Evolutionary conservation across 1,284 basidiomycete genomes (phyloP), one percentile per base, ranked within the genome.

Genomic region (Ganoderma lucidum): DNA sequence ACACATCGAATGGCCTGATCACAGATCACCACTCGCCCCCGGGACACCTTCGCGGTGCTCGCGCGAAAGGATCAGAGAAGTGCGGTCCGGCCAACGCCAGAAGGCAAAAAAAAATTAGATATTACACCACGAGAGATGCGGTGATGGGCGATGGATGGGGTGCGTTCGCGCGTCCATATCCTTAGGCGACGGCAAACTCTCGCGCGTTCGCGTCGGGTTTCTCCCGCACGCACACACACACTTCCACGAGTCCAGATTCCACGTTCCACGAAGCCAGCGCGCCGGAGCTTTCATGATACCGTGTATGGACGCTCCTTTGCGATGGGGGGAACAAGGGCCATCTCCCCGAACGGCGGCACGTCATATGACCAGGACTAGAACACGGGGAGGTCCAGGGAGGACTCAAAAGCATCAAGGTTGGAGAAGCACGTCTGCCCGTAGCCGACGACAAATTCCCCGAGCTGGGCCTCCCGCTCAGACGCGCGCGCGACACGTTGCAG

Each of bases 381-480:
- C 53, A 32, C 53, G 53, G n/a, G 19, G 45, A 19, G 10, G 35
- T 35, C 35, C 48, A 28, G 23, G 15, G 30, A 14, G 30, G 17
- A 32, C n/a, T 8, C 45, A 56, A 30, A 56, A 56, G 53, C 30
- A 14, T 32, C 32, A 56, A 35, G 17, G 53, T 19, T 35, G 53
- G 15, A 32, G 53, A 56, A 56, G 53, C 30, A 56, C 30, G 12
- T 9, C 53, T 56, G 15, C 30, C 53, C 30, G 14, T 56, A 56
- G 53, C 53, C 53, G 53, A 56, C 30, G 32, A 56, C 53, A 56
- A 56, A 56, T 56, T 56, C 53, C 6, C 30, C 53, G 17, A n/a
- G 32, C 30, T 35, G 17, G 53, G 48, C 48, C 32, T 17, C 23
- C 53, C 53, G 48, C 9, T 9, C 53, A 35, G 14, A 35, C 53